These are phyloP conservation scores for Alternaria tenuissima DNA, from an alignment of 2,329 filamentous ascomycete species.

Conservation along the genomic window DNA sequence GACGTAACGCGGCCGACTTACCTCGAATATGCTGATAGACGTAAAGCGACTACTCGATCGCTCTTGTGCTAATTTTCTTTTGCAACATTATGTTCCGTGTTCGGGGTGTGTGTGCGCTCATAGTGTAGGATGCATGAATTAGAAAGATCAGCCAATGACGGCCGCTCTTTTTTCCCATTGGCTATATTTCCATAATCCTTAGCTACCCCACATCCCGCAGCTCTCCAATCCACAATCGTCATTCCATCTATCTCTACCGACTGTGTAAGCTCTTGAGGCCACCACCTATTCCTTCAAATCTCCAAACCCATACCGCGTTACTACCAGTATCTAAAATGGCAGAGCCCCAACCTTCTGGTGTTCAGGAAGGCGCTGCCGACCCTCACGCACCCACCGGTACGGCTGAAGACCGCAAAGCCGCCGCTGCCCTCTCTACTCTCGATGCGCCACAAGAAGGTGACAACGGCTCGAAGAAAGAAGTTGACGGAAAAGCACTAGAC, in stretches of 20 bases:
- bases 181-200: conserved; percentile 6
- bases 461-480: conserved; percentile 61
- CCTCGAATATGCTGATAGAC: not conserved
- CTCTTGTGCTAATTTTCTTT: not conserved
- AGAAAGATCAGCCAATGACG: conserved; percentile 19
- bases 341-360: conserved; percentile 64
- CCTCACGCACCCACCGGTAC: conserved; percentile 57
- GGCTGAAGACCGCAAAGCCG: conserved; percentile 80
- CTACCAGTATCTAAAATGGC: conserved; percentile 59
- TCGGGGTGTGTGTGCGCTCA: not conserved
- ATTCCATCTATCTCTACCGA: not conserved
- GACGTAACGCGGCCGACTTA: conserved; percentile 6
- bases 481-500: conserved; percentile 74
- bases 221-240: conserved; percentile 1
- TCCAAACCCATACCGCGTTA: conserved; percentile 1
- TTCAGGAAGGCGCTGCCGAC: conserved; percentile 68
- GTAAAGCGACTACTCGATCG: not conserved
- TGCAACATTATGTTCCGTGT: not conserved
- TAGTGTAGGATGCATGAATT: not conserved
- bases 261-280: not conserved
- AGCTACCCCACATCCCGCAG: conserved; percentile 19
- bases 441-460: conserved; percentile 64
- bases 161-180: conserved; percentile 26
- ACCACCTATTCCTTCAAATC: not conserved
- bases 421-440: conserved; percentile 75